Conservation (phyloP, 805 yeast genomes). For the Lachancea sp. region DNA sequence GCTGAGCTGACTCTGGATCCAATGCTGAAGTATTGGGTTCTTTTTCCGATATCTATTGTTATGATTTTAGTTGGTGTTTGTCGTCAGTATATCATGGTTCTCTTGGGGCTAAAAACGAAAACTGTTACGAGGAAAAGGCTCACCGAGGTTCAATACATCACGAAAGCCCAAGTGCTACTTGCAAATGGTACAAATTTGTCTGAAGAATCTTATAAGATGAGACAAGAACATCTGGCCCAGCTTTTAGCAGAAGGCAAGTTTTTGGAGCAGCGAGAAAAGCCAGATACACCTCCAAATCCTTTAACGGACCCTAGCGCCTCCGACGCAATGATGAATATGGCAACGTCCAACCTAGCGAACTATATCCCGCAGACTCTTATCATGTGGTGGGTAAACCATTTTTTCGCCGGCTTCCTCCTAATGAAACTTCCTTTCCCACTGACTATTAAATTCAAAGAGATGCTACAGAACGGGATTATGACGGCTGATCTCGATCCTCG, state of each 20-base stretch:
- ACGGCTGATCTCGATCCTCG: conserved; percentile 83
- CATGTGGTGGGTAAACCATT: conserved; percentile 94
- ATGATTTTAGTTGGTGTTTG: conserved; percentile 84
- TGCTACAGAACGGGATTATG: conserved; percentile 82
- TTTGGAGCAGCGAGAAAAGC: conserved; percentile 40
- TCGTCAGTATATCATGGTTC: conserved; percentile 57
- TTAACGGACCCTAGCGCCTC: conserved; percentile 63
- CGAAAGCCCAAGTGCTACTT: conserved; percentile 52
- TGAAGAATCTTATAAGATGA: conserved; percentile 44
- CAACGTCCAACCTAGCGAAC: conserved; percentile 75
- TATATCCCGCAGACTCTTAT: conserved; percentile 87
- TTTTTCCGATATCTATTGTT: conserved; percentile 80
- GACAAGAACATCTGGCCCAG: conserved; percentile 44
- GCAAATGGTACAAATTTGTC: conserved; percentile 48
- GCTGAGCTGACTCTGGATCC: conserved; percentile 72
- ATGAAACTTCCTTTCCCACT: conserved; percentile 89
- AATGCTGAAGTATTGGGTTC: conserved; percentile 78
- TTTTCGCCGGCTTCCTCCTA: conserved; percentile 85
- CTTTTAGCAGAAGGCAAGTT: conserved; percentile 49
- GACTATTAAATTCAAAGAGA: conserved; percentile 81
- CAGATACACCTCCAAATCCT: conserved; percentile 45
- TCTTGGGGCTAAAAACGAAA: conserved; percentile 55
- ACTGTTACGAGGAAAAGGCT: conserved; percentile 44
- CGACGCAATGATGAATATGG: conserved; percentile 69
- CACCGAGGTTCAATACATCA: conserved; percentile 59